A percentile compares a stretch with the other conserved stretches of the same genome.
Conservation (phyloP, 1,139 yeast genomes). For the Hansenula lynferdii region DNA sequence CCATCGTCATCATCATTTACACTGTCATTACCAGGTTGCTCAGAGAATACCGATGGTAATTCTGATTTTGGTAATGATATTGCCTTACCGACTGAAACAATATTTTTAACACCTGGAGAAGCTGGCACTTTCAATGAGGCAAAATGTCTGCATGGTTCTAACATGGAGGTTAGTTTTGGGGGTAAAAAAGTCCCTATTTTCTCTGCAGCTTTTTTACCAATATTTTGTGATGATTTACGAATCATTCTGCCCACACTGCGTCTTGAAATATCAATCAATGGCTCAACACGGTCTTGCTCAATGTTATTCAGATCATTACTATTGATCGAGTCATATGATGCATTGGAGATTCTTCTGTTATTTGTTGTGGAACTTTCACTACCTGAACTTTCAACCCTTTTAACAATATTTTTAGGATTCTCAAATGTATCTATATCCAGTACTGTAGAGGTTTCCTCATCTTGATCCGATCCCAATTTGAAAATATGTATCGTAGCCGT, state of each 20-base stretch:
- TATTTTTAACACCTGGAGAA: slow-evolving; percentile 54
- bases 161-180: slow-evolving; percentile 73
- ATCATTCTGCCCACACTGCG: slow-evolving; percentile 69
- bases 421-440: slow-evolving; percentile 3
- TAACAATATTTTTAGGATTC: slow-evolving; percentile 12
- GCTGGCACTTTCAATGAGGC: slow-evolving; percentile 86
- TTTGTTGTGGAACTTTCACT: slow-evolving; percentile 19
- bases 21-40: slow-evolving; percentile 4
- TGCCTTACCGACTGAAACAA: slow-evolving; percentile 51
- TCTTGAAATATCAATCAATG: slow-evolving; percentile 65
- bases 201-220: slow-evolving; percentile 74
- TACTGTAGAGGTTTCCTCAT: background rate
- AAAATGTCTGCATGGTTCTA: slow-evolving; percentile 92
- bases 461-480: slow-evolving; percentile 50
- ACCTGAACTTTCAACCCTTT: slow-evolving; percentile 26
- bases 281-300: slow-evolving; percentile 43
- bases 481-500: slow-evolving; percentile 93
- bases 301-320: slow-evolving; percentile 32
- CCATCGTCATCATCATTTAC: slow-evolving; percentile 1
- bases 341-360: slow-evolving; percentile 25
- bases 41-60: slow-evolving; percentile 16
- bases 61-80: slow-evolving; percentile 24
- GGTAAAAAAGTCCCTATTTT: slow-evolving; percentile 88
- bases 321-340: slow-evolving; percentile 28
- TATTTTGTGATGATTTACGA: slow-evolving; percentile 46